Percentiles rank a stretch among this genome's conserved stretches.
These are phyloP conservation scores for Lophiostoma macrostomum DNA, from an alignment of 495 filamentous ascomycete genomes.

Conservation along the genomic window DNA sequence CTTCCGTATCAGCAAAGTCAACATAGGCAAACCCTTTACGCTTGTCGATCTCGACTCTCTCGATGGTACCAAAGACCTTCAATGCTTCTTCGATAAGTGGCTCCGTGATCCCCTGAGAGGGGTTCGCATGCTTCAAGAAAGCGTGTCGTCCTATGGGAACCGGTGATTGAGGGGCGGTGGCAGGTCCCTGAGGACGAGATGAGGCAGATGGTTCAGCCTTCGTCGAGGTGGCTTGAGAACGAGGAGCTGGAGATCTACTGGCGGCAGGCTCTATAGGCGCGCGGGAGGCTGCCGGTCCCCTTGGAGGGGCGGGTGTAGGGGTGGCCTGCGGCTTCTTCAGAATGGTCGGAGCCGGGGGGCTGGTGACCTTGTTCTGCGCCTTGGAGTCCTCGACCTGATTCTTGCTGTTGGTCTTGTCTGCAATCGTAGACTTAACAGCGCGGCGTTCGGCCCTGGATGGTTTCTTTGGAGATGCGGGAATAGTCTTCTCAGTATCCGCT, in stretches of 20 bases:
- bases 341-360: constrained; percentile 26
- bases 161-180: constrained; percentile 32
- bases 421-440: constrained; percentile 28
- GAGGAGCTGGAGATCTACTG: constrained; percentile 24
- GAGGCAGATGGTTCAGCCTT: constrained; percentile 34
- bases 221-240: constrained; percentile 26
- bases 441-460: constrained; percentile 33
- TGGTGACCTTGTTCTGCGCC: constrained; percentile 19
- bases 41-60: constrained; percentile 82
- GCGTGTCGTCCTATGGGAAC: constrained; percentile 48
- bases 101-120: constrained; percentile 87
- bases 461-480: constrained; percentile 30
- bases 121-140: constrained; percentile 92
- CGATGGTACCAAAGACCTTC: constrained; percentile 63
- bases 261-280: constrained; percentile 35
- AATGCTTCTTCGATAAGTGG: constrained; percentile 69
- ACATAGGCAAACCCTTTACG: constrained; percentile 91
- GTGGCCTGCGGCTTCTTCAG: constrained; percentile 30
- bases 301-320: constrained; percentile 16
- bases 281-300: constrained; percentile 30
- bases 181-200: constrained; percentile 41
- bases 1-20: constrained; percentile 70
- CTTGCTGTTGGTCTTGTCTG: constrained; percentile 33
- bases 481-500: constrained; percentile 11
- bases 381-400: constrained; percentile 16